A percentile compares a stretch with the other conserved stretches of the same genome.
phyloP scores from a whole-genome alignment of 2,329 filamentous ascomycete genomes.

The Paracorniculantispora psalliotae region DNA sequence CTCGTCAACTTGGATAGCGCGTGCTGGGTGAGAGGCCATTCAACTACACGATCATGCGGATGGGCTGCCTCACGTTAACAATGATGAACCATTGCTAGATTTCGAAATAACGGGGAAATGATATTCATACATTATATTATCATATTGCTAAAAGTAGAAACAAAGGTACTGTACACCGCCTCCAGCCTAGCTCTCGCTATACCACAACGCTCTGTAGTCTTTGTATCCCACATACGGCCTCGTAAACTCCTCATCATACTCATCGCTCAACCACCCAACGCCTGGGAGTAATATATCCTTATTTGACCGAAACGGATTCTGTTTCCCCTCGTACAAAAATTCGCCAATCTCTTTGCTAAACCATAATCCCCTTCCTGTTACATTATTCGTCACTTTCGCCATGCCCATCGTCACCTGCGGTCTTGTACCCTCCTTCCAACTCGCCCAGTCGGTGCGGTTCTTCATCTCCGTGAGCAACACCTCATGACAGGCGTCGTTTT shows the following conservation, averaged over 20 bases:
- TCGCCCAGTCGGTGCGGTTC: neutral
- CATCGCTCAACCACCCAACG: neutral
- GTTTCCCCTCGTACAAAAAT: neutral
- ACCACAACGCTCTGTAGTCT: slow-evolving; percentile 4
- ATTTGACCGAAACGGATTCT: neutral
- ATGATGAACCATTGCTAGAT: too few species aligned
- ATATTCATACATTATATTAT: too few species aligned
- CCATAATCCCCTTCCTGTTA: neutral
- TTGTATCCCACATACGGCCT: neutral
- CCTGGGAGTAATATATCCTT: neutral
- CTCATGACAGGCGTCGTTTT: neutral
- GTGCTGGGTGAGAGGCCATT: too few species aligned
- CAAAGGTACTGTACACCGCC: too few species aligned
- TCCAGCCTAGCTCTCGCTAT: neutral
- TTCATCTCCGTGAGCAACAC: neutral
- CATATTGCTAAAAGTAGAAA: too few species aligned
- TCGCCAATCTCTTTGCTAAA: neutral
- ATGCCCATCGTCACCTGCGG: slow-evolving; percentile 1
- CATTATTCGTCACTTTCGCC: neutral
- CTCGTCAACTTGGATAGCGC: too few species aligned
- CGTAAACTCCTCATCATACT: slow-evolving; percentile 1
- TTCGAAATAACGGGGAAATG: too few species aligned
- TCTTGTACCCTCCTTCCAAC: neutral
- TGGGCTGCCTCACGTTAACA: too few species aligned
- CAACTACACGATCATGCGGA: too few species aligned